phyloP scores from a whole-genome alignment of 1,284 basidiomycete species.

The Fomitiporia mediterranea region DNA sequence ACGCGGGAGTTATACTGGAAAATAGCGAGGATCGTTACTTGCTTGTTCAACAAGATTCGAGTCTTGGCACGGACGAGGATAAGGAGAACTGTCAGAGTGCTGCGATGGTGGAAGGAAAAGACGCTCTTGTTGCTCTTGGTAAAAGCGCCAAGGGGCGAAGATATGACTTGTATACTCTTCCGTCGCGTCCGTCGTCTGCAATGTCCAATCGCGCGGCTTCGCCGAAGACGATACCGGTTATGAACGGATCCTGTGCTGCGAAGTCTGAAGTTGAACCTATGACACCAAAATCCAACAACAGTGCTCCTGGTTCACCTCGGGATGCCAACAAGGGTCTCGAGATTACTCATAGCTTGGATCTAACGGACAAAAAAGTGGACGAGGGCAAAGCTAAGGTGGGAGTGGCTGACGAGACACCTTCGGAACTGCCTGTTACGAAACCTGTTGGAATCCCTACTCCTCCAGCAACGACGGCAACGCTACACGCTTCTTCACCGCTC shows the following conservation, averaged over 20 bases:
- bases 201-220: neutral
- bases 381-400: neutral
- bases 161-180: conserved; percentile 5
- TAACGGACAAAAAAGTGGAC: neutral
- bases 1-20: conserved; percentile 6
- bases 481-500: neutral
- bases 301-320: neutral
- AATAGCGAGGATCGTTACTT: conserved; percentile 11
- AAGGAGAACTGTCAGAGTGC: conserved; percentile 11
- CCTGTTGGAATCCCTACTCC: neutral
- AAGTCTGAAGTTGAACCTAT: neutral
- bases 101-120: neutral
- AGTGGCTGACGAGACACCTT: neutral
- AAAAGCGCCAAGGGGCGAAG: conserved; percentile 1
- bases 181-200: neutral
- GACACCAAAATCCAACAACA: neutral
- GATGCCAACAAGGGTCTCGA: neutral
- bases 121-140: neutral
- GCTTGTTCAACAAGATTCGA: neutral
- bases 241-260: neutral
- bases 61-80: conserved; percentile 1
- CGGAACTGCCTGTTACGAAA: neutral
- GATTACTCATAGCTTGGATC: neutral
- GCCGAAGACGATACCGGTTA: neutral
- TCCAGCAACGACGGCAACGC: neutral